Base-by-base conservation (phyloP, 441 rosid genomes). In the Brassica hybrid region DNA sequence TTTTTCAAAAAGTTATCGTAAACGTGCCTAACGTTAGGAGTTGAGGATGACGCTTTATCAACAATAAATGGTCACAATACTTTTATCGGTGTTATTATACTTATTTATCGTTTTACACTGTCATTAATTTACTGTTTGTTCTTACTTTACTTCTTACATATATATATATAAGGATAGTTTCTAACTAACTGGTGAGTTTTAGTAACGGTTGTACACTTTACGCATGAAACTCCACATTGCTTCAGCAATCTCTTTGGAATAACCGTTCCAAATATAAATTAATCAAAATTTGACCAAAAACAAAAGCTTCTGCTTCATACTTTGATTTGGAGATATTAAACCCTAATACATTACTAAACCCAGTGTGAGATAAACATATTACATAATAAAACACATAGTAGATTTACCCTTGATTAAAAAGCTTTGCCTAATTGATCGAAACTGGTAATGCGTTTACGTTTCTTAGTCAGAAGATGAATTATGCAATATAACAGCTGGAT, bases 21-120 rank as follows among this genome's bases (percentile, higher is more conserved):
- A 48, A 19, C 19, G 62, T 77, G 80, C 76, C 80, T 58, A 71
- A 77, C 80, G 63, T 72, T 77, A 71, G 56, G 72, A 77, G 67
- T 71, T 43, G 76, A 25, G 45, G 67, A 56, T 65, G 76, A 65
- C 67, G 76, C 66, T 77, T 65, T 9, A 65, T 34, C 68, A 71
- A 48, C 72, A 77, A 65, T 67, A 36, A 30, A 77, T 58, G 80
- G 63, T 58, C 76, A 32, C 68, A 32, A 70, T 58, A 45, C 21
- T 71, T 77, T 71, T 65, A 67, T 71, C 41, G 76, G 80, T 36
- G 19, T 34, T 30, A 56, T 56, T 56, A 56, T 18, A 18, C 16
- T 60, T 72, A 2, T 60, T 71, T 32, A 34, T 45, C 8, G 7
- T 25, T 25, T 60, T 60, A 45, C 25, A 45, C n/a, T 67, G 8